phyloP scores from a whole-genome alignment of 148 eudicot genomes.

The Tetragonia tetragonoides region DNA sequence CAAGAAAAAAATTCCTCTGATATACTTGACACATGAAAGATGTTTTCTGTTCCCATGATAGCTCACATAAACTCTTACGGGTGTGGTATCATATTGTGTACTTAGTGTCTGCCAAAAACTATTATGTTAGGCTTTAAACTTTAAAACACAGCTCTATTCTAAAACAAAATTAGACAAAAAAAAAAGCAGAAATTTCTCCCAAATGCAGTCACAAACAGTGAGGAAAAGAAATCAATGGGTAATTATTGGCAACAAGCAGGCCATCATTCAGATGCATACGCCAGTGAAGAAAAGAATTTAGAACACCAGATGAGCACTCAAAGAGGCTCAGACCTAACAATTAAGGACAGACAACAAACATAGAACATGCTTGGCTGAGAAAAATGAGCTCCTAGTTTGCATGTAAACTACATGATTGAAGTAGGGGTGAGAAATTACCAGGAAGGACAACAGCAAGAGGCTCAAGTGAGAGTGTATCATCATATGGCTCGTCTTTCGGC shows the following conservation, averaged over 20 bases:
- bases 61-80: not conserved
- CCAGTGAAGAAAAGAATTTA: not conserved
- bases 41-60: not conserved
- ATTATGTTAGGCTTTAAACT: not conserved
- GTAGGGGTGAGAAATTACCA: slow-evolving; percentile 37
- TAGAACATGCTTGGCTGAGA: not conserved
- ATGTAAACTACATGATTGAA: not conserved
- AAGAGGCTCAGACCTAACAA: not conserved
- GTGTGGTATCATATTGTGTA: not conserved
- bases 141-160: not conserved
- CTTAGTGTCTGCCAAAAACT: not conserved
- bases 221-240: not conserved
- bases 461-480: slow-evolving; percentile 36
- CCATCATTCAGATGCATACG: not conserved
- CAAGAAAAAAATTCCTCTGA: not conserved
- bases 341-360: not conserved
- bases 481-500: slow-evolving; percentile 81
- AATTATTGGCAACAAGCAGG: not conserved
- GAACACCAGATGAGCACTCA: not conserved
- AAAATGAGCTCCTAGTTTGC: slow-evolving; percentile 1
- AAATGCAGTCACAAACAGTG: no score
- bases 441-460: slow-evolving; percentile 61
- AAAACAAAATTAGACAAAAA: not conserved
- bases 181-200: not conserved
- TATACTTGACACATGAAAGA: not conserved